Evolutionary conservation across 148 eudicot genomes (phyloP).

Genomic region (Dysphania ambrosioides): DNA sequence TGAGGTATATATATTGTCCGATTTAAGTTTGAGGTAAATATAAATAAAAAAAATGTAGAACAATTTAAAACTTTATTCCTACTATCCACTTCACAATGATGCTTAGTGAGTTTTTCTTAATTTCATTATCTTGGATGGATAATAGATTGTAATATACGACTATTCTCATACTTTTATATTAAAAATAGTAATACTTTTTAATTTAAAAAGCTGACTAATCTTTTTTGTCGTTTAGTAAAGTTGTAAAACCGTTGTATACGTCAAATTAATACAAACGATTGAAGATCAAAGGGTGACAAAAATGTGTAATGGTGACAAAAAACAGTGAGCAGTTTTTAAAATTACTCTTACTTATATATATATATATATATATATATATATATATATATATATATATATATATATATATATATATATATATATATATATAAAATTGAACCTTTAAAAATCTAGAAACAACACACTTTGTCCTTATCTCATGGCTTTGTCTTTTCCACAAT

Average conservation of each 20-base stretch:
- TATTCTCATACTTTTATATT: background rate
- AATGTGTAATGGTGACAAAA: background rate
- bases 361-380: no score
- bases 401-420: no score
- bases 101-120: background rate
- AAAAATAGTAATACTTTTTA: no score
- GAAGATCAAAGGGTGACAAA: background rate
- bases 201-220: constrained; percentile 5
- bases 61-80: background rate
- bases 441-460: background rate
- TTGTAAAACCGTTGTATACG: background rate
- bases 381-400: no score
- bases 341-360: background rate
- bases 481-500: constrained; percentile 14
- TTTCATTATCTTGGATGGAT: background rate
- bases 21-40: no score
- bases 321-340: no score
- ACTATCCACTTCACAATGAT: no score
- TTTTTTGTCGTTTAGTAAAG: background rate
- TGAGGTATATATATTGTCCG: no score
- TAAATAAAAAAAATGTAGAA: background rate
- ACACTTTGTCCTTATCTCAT: background rate
- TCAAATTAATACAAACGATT: background rate
- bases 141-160: background rate
- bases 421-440: background rate